These are phyloP conservation scores for Hanseniaspora taiwanica DNA, from an alignment of 805 yeast species.

Conservation along the genomic window DNA sequence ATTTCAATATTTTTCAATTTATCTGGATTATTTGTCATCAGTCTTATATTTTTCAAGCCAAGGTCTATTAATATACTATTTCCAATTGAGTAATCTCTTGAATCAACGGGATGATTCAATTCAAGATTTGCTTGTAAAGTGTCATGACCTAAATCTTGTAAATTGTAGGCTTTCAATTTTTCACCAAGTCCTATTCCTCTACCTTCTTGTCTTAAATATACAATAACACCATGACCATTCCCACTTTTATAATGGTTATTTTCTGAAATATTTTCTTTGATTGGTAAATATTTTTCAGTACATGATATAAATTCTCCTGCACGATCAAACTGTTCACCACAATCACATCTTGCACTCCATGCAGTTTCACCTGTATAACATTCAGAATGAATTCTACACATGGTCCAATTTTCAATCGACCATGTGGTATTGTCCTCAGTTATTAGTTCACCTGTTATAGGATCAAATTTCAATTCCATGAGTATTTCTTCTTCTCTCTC, in stretches of 20 bases:
- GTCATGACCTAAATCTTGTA: slow-evolving; percentile 97
- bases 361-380: slow-evolving; percentile 99
- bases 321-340: slow-evolving; percentile 98
- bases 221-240: slow-evolving; percentile 85
- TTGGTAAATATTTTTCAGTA: slow-evolving; percentile 13
- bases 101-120: slow-evolving; percentile 95
- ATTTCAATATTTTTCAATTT: slow-evolving; percentile 93
- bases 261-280: slow-evolving; percentile 9
- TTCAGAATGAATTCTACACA: slow-evolving; percentile 89
- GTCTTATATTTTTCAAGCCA: slow-evolving; percentile 55
- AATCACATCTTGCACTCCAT: slow-evolving; percentile 97
- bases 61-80: slow-evolving; percentile 84
- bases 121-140: slow-evolving; percentile 92
- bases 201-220: slow-evolving; percentile 93
- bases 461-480: slow-evolving; percentile 31
- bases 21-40: slow-evolving; percentile 92
- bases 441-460: slow-evolving; percentile 22
- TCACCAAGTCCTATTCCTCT: slow-evolving; percentile 98
- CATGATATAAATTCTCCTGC: slow-evolving; percentile 74
- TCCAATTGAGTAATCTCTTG: slow-evolving; percentile 85
- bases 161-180: slow-evolving; percentile 87
- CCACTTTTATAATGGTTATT: slow-evolving; percentile 31
- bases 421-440: slow-evolving; percentile 13
- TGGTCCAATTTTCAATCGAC: slow-evolving; percentile 27
- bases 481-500: slow-evolving; percentile 24